phyloP scores from a whole-genome alignment of 257 asterid species.

The Echites panduratus region DNA sequence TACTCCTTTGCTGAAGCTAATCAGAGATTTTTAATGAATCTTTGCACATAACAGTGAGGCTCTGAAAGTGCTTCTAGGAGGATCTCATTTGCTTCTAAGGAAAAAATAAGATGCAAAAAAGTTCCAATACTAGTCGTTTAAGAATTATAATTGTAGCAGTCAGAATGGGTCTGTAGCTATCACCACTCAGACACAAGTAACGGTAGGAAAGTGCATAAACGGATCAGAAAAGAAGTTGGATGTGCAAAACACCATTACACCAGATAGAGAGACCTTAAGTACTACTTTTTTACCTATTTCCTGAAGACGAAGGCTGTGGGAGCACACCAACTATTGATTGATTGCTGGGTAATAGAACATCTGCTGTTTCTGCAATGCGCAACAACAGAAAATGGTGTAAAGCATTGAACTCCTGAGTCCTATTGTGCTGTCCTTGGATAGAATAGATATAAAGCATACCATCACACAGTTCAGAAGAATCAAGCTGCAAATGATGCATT shows the following conservation, averaged over 20 bases:
- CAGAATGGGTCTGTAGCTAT: not conserved
- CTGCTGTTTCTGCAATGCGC: constrained; percentile 66
- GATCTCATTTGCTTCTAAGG: no score
- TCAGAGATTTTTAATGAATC: no score
- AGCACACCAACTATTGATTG: constrained; percentile 83
- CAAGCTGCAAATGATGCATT: not conserved
- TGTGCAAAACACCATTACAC: constrained; percentile 3
- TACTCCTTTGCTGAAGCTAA: not conserved
- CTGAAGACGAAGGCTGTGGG: constrained; percentile 71
- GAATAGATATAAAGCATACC: not conserved
- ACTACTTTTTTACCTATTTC: constrained; percentile 59
- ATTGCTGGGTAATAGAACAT: constrained; percentile 54
- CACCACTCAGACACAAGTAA: not conserved
- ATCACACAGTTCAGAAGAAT: not conserved
- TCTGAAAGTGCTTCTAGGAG: no score
- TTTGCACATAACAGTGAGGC: no score
- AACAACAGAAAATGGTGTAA: constrained; percentile 5
- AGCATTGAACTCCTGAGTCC: not conserved
- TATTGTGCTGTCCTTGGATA: not conserved
- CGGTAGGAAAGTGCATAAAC: not conserved
- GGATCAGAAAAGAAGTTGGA: not conserved
- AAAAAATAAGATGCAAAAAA: no score
- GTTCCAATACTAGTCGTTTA: not conserved
- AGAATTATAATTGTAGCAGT: not conserved
- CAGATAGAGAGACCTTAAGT: constrained; percentile 10